These are phyloP conservation scores for Ganoderma lingzhi DNA, from an alignment of 1,284 basidiomycete genomes.

Conservation along the genomic window DNA sequence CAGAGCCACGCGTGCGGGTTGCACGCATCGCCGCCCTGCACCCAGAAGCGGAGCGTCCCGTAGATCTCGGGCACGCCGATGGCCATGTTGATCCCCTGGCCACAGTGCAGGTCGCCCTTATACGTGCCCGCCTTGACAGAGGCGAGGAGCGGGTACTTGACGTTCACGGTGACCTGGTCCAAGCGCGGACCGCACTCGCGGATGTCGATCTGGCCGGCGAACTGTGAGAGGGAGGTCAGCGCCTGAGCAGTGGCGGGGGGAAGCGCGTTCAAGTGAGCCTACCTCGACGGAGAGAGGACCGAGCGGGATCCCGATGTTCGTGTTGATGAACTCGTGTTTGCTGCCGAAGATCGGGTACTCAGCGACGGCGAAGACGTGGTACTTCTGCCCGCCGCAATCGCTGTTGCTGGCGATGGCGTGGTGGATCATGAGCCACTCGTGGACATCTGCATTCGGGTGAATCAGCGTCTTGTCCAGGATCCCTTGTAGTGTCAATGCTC, in stretches of 20 bases:
- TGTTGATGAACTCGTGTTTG: background rate
- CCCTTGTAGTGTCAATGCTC: background rate
- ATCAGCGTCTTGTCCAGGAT: background rate
- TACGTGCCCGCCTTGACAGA: background rate
- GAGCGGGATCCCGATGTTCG: background rate
- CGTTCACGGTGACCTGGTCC: background rate
- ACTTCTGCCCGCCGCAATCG: background rate
- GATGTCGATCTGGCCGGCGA: background rate
- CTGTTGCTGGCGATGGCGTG: background rate
- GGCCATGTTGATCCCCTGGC: background rate
- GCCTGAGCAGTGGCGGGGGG: too few species aligned
- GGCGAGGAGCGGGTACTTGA: constrained; percentile 2
- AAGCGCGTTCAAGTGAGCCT: background rate
- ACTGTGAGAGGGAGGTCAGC: background rate
- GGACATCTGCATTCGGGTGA: background rate
- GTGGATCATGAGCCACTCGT: constrained; percentile 5
- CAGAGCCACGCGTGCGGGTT: background rate
- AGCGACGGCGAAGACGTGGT: constrained; percentile 5
- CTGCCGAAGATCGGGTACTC: background rate
- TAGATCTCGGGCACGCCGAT: constrained; percentile 4
- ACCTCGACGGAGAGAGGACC: background rate
- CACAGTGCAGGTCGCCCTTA: background rate
- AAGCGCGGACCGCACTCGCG: background rate
- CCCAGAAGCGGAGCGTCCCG: background rate
- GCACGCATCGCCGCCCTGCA: background rate